A percentile compares a stretch with the other conserved stretches of the same genome.
These are phyloP conservation scores for Inga laurina DNA, from an alignment of 306 rosid genomes.

Conservation along the genomic window DNA sequence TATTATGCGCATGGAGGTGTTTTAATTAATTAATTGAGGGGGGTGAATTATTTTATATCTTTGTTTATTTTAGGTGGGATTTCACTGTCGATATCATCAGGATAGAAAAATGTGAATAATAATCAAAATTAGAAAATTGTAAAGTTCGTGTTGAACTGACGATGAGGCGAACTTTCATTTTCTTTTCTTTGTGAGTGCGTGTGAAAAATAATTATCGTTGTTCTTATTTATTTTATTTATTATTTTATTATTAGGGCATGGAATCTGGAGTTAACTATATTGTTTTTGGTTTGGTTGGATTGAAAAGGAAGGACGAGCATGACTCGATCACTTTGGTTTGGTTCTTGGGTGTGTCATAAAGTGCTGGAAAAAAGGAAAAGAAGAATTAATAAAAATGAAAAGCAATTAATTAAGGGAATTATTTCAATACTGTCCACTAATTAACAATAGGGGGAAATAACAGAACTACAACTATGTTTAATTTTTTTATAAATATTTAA, in stretches of 20 bases:
- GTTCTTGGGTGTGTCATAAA: conserved; percentile 30
- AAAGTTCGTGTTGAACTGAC: conserved; percentile 22
- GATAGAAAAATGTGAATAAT: conserved; percentile 1
- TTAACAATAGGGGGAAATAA: conserved; percentile 26
- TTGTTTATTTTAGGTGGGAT: conserved; percentile 59
- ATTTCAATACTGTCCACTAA: conserved; percentile 6
- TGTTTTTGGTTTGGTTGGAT: conserved; percentile 4
- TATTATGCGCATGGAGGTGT: conserved; percentile 52
- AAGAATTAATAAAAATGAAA: conserved; percentile 23
- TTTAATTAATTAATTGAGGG: conserved; percentile 26
- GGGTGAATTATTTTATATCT: conserved; percentile 35
- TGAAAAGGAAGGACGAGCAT: conserved; percentile 26
- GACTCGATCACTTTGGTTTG: conserved; percentile 29
- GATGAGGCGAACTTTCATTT: conserved; percentile 29
- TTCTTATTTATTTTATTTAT: conserved; percentile 22
- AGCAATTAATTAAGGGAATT: conserved; percentile 18
- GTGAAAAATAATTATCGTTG: conserved; percentile 20
- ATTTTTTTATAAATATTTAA: not conserved
- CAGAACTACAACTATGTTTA: not conserved
- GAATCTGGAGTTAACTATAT: conserved; percentile 38
- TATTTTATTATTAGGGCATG: conserved; percentile 31
- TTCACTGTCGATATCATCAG: conserved; percentile 59
- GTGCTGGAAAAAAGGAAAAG: conserved; percentile 35
- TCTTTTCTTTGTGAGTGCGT: not conserved
- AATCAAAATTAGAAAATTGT: not conserved